Evolutionary conservation across 2,329 filamentous ascomycete species (phyloP), one percentile per base, ranked within the genome.

Genomic region (Metarhizium album): DNA sequence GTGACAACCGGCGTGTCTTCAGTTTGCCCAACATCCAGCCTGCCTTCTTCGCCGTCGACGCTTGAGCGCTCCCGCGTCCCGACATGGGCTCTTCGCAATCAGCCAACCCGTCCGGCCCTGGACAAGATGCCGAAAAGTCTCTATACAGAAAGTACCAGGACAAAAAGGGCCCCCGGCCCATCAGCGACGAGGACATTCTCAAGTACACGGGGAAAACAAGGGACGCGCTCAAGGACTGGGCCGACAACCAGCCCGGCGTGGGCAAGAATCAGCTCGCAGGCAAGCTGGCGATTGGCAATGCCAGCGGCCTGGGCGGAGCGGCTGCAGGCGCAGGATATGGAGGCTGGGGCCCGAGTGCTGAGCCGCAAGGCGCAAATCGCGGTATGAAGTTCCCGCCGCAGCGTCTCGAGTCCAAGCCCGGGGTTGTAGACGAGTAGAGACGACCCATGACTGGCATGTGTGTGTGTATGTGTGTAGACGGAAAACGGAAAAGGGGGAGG

Each of bases 181-280:
- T 68, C 45, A 66, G 62, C 54, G 68, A 72, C 52, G 67, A 67
- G 11, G 69, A 70, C 53, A 55, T 72, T 27, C 47, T 61, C 27
- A 70, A 70, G 53, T 70, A 70, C 62, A 71, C 69, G 33, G 70
- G 70, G 57, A 71, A 64, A 55, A 58, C 57, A 29, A 63, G 64
- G 38, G 61, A 59, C 2, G 59, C 67, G 56, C 59, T 73, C 48
- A 58, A 61, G 22, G 33, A 57, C 2, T 71, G 70, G 69, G 64
- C 65, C n/a, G 65, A 64, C 23, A 59, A 58, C 3, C 57, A 62
- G 24, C 68, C 70, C 1, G 69, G 68, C 16, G 69, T 73, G 4
- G 70, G 61, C 35, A 66, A 62, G 48, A 70, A 73, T 50, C 67
- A 69, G 50, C 57, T 65, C 20, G 67, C 68, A 3, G 67, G 69